These are phyloP conservation scores for Pneumocystis oryctolagi DNA, from an alignment of 1,139 yeast genomes.

Conservation along the genomic window DNA sequence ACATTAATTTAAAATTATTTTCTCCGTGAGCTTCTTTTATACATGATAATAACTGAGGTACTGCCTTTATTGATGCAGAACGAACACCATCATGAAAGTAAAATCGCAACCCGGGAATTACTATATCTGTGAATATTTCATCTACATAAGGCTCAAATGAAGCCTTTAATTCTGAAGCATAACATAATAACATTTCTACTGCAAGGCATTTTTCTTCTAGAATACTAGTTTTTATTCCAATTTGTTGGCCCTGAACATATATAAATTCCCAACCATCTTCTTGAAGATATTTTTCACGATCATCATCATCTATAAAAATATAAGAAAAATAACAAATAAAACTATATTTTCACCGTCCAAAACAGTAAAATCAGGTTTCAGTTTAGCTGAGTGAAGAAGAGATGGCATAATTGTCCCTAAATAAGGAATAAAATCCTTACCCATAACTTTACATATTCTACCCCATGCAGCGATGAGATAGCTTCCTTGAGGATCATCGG, in stretches of 20 bases:
- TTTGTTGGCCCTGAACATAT: conserved; percentile 76
- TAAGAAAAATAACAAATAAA: background rate
- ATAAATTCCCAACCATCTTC: conserved; percentile 95
- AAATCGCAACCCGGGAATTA: conserved; percentile 77
- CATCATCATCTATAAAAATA: conserved; percentile 44
- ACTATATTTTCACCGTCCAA: conserved; percentile 32
- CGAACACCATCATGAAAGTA: conserved; percentile 91
- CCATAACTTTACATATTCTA: conserved; percentile 72
- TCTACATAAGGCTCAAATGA: conserved; percentile 72
- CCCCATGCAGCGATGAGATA: conserved; percentile 96
- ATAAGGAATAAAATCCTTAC: conserved; percentile 75
- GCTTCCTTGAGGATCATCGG: conserved; percentile 73
- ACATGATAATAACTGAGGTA: conserved; percentile 61
- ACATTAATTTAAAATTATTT: conserved; percentile 36
- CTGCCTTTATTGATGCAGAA: conserved; percentile 70
- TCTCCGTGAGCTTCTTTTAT: conserved; percentile 43
- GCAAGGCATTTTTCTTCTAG: conserved; percentile 89
- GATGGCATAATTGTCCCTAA: conserved; percentile 85
- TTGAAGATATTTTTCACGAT: conserved; percentile 63
- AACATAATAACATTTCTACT: conserved; percentile 72
- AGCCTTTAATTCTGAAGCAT: conserved; percentile 71
- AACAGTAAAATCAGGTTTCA: conserved; percentile 74
- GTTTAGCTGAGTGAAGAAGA: conserved; percentile 65
- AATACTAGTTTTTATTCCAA: conserved; percentile 85
- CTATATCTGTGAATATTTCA: conserved; percentile 63